Evolutionary conservation across 2,329 filamentous ascomycete genomes (phyloP).

Genomic region (Colletotrichum eremochloae): DNA sequence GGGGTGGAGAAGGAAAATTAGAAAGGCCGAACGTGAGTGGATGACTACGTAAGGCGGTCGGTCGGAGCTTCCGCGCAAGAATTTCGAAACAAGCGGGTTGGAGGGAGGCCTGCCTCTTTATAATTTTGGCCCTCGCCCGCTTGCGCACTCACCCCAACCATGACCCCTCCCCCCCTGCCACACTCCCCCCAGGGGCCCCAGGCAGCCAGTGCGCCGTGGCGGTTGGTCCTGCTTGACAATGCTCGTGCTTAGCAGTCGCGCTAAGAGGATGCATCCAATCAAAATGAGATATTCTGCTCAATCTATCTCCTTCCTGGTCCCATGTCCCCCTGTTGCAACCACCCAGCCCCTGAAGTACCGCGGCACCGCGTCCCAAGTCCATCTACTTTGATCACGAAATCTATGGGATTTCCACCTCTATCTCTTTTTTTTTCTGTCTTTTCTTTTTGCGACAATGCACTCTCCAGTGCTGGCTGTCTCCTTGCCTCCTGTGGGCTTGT

Average conservation of each 20-base stretch:
- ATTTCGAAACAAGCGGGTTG: constrained; percentile 62
- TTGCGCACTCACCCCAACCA: constrained; percentile 59
- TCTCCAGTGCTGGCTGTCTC: constrained; percentile 27
- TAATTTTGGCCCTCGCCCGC: constrained; percentile 62
- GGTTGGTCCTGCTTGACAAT: constrained; percentile 56
- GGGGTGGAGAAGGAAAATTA: constrained; percentile 52
- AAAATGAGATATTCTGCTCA: constrained; percentile 46
- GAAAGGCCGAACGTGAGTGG: constrained; percentile 61
- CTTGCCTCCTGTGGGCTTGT: constrained; percentile 3
- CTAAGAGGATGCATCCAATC: constrained; percentile 57
- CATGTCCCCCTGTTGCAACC: constrained; percentile 50
- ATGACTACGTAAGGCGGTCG: constrained; percentile 64
- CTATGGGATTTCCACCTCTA: background rate
- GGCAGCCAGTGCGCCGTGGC: constrained; percentile 55
- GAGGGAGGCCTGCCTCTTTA: constrained; percentile 68
- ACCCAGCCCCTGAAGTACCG: constrained; percentile 56
- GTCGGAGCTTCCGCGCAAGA: constrained; percentile 69
- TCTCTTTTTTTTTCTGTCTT: background rate
- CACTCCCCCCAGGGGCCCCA: constrained; percentile 35
- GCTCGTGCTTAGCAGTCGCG: constrained; percentile 53
- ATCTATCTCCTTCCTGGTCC: constrained; percentile 57
- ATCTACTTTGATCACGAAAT: constrained; percentile 17
- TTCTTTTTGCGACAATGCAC: constrained; percentile 33
- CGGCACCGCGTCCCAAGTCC: constrained; percentile 34
- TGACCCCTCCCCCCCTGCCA: constrained; percentile 47